Evolutionary conservation across 805 yeast species (phyloP).

Genomic region (Metschnikowia proteae): DNA sequence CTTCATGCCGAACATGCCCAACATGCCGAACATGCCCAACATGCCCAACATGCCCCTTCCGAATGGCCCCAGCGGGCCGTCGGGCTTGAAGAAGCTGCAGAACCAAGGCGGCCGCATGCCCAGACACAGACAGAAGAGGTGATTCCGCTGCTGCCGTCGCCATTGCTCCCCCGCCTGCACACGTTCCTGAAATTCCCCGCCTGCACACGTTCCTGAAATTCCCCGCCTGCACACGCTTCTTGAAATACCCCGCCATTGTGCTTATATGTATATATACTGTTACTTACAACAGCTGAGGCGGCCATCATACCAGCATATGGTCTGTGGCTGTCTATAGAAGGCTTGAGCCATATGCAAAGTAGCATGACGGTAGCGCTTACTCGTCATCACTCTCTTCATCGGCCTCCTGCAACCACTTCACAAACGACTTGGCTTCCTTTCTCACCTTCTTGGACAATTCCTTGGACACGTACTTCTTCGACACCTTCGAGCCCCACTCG

Average conservation of each 20-base stretch:
- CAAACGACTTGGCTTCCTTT: constrained; percentile 92
- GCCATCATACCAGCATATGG: too few relatives aligned
- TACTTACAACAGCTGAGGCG: too few relatives aligned
- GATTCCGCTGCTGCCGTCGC: neutral
- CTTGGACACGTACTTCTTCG: constrained; percentile 91
- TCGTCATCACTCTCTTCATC: constrained; percentile 76
- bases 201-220: too few relatives aligned
- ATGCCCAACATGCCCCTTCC: constrained; percentile 18
- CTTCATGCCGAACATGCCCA: constrained; percentile 23
- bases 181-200: too few relatives aligned
- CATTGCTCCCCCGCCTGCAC: too few relatives aligned
- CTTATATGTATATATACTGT: too few relatives aligned
- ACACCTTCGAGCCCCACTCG: constrained; percentile 86
- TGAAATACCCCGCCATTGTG: too few relatives aligned
- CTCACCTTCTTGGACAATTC: constrained; percentile 90
- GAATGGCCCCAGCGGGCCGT: constrained; percentile 13
- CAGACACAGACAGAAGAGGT: neutral
- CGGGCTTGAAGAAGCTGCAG: neutral
- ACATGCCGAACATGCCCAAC: constrained; percentile 22
- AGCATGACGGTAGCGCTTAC: constrained; percentile 19
- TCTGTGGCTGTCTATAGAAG: too few relatives aligned
- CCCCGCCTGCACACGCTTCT: too few relatives aligned
- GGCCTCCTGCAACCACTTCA: constrained; percentile 93
- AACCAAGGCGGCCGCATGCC: neutral
- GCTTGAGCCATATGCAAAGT: too few relatives aligned